Evolutionary conservation across 371 early-diverging fungal species (phyloP), one percentile per base, ranked within the genome.

Genomic region (Mortierella sp.): DNA sequence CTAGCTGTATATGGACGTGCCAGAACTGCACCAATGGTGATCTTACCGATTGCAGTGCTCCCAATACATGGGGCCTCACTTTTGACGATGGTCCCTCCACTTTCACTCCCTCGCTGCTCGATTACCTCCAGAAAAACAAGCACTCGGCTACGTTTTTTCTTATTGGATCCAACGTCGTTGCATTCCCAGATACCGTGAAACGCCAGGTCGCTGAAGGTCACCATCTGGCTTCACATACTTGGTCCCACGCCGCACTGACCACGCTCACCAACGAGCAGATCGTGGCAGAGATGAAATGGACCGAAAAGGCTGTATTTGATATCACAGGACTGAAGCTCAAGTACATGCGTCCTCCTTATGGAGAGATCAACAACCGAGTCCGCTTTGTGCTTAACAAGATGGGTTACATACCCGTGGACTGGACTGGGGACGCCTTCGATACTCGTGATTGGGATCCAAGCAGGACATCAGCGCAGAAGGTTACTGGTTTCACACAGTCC

Each of bases 241-340:
- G 86, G 86, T 83, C 89, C 19, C 91, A 93, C 52, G 76, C 69
- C 9, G 80, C 80, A 26, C 59, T 90, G 79, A 89, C 90, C n/a
- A 79, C 87, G 0, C 66, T 83, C 48, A 78, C 87, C 15, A 89
- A 82, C 46, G 90, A 89, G 51, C 84, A 86, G 63, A 81, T 92
- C 28, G 82, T 90, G 43, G 89, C 89, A 44, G 91, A 92, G 70
- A 67, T 91, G 21, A 86, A 85, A 62, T 89, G 86, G 86, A 88
- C 84, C 7, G 89, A 85, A 62, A 60, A 73, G 34, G 85, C 85
- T 48, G 87, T 92, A 63, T 76, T 87, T 57, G 83, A 87, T 42
- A 80, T 83, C 30, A 87, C 83, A 42, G 90, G 90, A 15, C 42
- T 69, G 21, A 65, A 64, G 9, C 82, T 82, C 23, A 71, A 78